Conservation (phyloP, 192 early-diverging fungal genomes). For the Umbelopsis vinacea region DNA sequence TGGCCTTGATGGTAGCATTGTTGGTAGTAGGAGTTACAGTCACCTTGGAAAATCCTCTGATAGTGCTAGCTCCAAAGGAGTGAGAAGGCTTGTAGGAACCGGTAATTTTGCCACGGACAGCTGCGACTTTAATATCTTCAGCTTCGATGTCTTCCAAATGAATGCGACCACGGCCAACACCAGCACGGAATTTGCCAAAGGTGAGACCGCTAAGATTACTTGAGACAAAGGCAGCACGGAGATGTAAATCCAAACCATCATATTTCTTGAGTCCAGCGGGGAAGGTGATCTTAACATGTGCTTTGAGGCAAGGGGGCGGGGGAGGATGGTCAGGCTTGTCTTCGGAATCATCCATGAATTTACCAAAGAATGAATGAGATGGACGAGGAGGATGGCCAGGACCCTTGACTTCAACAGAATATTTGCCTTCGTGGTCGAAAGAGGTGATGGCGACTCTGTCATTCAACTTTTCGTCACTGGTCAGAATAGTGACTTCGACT, state of each 20-base stretch:
- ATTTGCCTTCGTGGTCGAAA: conserved; percentile 34
- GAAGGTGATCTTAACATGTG: conserved; percentile 29
- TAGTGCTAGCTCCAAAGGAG: conserved; percentile 1
- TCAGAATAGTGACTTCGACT: conserved; percentile 27
- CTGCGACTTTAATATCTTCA: conserved; percentile 25
- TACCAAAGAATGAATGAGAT: background rate
- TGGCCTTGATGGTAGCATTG: conserved; percentile 21
- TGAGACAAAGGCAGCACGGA: conserved; percentile 17
- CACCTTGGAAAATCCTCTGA: conserved; percentile 22
- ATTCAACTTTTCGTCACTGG: conserved; percentile 6
- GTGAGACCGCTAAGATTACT: conserved; percentile 16
- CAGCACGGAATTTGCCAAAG: conserved; percentile 32
- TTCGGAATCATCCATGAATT: background rate
- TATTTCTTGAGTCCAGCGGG: conserved; percentile 25
- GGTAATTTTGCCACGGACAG: conserved; percentile 23
- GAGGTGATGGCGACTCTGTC: conserved; percentile 21
- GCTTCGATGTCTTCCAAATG: conserved; percentile 29
- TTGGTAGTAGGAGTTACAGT: conserved; percentile 18
- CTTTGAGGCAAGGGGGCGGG: conserved; percentile 25
- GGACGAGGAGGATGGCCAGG: background rate
- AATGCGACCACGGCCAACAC: conserved; percentile 35
- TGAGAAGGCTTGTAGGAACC: conserved; percentile 26
- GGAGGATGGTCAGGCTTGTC: background rate
- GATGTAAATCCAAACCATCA: conserved; percentile 23
- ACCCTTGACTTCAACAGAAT: conserved; percentile 31